Evolutionary conservation across 192 early-diverging fungal species (phyloP).

Genomic region (Phlyctochytrium planicorne): DNA sequence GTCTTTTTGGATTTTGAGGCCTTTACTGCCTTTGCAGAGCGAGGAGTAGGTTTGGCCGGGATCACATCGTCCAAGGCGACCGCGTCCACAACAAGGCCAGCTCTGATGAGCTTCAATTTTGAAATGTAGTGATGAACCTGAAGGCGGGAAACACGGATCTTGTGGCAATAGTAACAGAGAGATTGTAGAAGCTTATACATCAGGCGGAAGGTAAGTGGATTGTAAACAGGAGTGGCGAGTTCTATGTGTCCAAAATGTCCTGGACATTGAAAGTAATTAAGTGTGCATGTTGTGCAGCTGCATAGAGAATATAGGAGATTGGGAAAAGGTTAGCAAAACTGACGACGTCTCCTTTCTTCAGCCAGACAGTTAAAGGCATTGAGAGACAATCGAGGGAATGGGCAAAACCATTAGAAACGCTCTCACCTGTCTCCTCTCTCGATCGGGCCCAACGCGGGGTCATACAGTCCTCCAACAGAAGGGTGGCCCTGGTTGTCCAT

Average conservation of each 20-base stretch:
- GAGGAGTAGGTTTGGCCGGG: conserved; percentile 13
- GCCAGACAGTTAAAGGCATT: too few species aligned
- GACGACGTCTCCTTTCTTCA: neutral
- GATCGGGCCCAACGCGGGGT: conserved; percentile 91
- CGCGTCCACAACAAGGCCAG: conserved; percentile 84
- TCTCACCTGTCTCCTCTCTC: conserved; percentile 51
- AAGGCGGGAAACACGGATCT: conserved; percentile 62
- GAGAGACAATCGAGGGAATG: too few species aligned
- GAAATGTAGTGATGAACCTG: conserved; percentile 68
- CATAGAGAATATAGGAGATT: neutral
- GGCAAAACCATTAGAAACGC: neutral
- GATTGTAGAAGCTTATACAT: conserved; percentile 84
- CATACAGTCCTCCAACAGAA: conserved; percentile 87
- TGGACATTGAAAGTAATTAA: conserved; percentile 80
- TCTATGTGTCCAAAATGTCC: conserved; percentile 98
- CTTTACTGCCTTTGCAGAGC: neutral
- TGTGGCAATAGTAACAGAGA: conserved; percentile 87
- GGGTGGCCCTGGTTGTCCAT: conserved; percentile 91
- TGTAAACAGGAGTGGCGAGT: conserved; percentile 81
- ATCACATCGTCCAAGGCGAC: conserved; percentile 72
- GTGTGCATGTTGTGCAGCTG: conserved; percentile 83
- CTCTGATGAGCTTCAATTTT: conserved; percentile 82
- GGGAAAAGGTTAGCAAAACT: neutral
- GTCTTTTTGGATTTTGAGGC: neutral
- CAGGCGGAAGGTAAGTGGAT: conserved; percentile 94